phyloP scores from a whole-genome alignment of 352 stramenopile genomes.

The Phytopythium ostracodes region DNA sequence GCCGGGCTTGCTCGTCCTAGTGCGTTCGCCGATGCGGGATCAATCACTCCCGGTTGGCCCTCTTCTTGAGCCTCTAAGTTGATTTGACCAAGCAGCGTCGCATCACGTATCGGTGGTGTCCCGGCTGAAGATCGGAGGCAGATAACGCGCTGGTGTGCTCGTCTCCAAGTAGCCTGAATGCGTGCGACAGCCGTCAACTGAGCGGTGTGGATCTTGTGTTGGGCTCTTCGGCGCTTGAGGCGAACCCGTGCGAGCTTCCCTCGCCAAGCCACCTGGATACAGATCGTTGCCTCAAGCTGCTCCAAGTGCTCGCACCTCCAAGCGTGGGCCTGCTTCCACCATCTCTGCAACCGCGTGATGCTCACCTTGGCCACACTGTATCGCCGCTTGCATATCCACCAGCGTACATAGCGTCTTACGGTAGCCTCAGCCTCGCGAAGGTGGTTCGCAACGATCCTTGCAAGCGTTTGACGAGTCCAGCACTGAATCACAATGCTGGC shows the following conservation, averaged over 20 bases:
- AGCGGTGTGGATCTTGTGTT: background rate
- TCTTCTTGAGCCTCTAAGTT: background rate
- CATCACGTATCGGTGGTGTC: too few species aligned
- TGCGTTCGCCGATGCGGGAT: background rate
- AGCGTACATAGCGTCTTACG: constrained; percentile 14
- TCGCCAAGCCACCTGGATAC: constrained; percentile 47
- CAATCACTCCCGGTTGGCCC: background rate
- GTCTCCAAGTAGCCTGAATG: background rate
- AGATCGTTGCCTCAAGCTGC: constrained; percentile 32
- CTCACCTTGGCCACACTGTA: constrained; percentile 11
- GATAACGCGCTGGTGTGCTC: background rate
- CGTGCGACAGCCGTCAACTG: background rate
- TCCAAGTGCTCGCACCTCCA: constrained; percentile 22
- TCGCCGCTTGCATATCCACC: constrained; percentile 18
- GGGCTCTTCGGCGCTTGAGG: background rate
- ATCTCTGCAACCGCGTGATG: constrained; percentile 30
- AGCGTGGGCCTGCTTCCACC: constrained; percentile 56
- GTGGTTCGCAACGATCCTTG: background rate
- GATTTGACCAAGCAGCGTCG: too few species aligned
- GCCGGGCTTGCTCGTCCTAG: too few species aligned
- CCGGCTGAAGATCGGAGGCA: background rate
- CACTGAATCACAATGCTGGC: constrained; percentile 30
- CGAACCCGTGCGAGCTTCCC: background rate
- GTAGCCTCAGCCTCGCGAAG: constrained; percentile 9
- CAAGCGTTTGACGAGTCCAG: constrained; percentile 26